Percentiles rank a stretch among this genome's conserved stretches.
Evolutionary conservation across 139 green algal species (phyloP).

Genomic region (Tetraselmis chui): DNA sequence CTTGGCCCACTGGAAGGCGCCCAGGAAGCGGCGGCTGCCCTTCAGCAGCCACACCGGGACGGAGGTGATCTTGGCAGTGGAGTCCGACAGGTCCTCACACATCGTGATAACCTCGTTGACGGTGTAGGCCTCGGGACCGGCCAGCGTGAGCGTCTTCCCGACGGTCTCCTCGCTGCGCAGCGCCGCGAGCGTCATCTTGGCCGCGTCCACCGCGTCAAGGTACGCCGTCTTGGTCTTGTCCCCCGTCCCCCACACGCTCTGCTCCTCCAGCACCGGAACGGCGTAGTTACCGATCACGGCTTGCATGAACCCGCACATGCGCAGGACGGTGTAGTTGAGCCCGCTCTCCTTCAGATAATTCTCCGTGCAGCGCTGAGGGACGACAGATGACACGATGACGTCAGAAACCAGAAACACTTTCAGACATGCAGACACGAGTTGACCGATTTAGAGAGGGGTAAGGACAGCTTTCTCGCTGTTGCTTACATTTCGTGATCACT

Average conservation of each 20-base stretch:
- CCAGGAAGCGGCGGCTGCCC: conserved; percentile 64
- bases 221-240: conserved; percentile 90
- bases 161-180: conserved; percentile 61
- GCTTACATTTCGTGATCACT: no score
- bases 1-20: conserved; percentile 81
- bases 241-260: conserved; percentile 91
- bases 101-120: conserved; percentile 85
- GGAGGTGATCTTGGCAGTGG: conserved; percentile 67
- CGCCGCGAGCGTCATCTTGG: conserved; percentile 76
- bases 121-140: conserved; percentile 85
- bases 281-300: conserved; percentile 98
- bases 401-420: no score
- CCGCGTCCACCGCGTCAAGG: conserved; percentile 86
- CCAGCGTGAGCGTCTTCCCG: conserved; percentile 76
- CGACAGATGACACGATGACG: no score
- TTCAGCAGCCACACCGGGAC: conserved; percentile 89
- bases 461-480: no score
- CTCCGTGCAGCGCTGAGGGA: conserved; percentile 81
- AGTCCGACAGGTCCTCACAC: conserved; percentile 82
- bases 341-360: conserved; percentile 73
- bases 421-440: no score
- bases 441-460: no score
- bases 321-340: conserved; percentile 89
- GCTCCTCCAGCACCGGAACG: conserved; percentile 96
- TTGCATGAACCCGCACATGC: conserved; percentile 96